Conservation (phyloP, 768 basidiomycete species). For the Cystoderma amianthinum region DNA sequence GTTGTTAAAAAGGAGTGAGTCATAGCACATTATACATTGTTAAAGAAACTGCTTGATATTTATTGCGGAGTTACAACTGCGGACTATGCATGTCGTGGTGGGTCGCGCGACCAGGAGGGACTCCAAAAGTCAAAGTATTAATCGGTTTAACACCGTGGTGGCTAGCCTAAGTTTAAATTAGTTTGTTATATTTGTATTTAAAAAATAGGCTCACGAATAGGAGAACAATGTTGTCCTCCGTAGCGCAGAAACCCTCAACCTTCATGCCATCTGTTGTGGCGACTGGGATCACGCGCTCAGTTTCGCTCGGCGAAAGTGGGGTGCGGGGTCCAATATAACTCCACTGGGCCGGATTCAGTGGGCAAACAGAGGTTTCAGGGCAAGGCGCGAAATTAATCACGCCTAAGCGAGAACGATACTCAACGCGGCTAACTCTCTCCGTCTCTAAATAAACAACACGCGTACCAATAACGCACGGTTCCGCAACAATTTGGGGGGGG, state of each 20-base stretch:
- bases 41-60: background rate
- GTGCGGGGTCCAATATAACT: constrained; percentile 32
- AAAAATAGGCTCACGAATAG: constrained; percentile 33
- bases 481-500: constrained; percentile 18
- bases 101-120: constrained; percentile 5
- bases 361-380: constrained; percentile 22
- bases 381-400: constrained; percentile 40
- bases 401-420: constrained; percentile 22
- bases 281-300: constrained; percentile 31
- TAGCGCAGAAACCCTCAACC: constrained; percentile 45
- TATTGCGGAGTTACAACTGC: background rate
- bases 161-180: constrained; percentile 23
- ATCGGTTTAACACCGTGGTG: constrained; percentile 29
- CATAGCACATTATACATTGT: background rate
- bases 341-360: constrained; percentile 25
- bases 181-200: background rate
- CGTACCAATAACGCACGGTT: constrained; percentile 38
- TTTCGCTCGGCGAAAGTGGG: constrained; percentile 33
- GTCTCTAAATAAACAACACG: constrained; percentile 39
- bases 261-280: constrained; percentile 35
- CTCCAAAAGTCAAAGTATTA: constrained; percentile 42
- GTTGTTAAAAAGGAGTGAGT: constrained; percentile 5
- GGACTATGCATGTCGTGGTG: constrained; percentile 1
- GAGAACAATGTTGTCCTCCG: constrained; percentile 56
- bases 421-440: constrained; percentile 17